Evolutionary conservation across 129 eudicot species (phyloP), one percentile per base, ranked within the genome.

Genomic region (Oenanthe sinensis): DNA sequence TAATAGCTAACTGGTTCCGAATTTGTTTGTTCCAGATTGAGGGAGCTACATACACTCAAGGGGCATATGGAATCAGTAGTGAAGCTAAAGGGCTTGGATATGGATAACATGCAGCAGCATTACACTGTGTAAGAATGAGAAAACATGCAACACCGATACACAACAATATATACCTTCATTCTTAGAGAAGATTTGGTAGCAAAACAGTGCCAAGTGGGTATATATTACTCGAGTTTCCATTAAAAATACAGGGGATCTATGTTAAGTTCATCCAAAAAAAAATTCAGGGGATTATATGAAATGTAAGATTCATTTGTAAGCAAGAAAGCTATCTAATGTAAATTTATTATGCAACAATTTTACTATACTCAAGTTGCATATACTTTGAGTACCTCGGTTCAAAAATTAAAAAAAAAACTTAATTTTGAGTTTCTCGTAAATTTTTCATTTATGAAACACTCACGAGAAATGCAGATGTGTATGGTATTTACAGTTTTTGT

Each of bases 51-150:
- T 49, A 87, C 86, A 2, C 76, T 87, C 4, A 84, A 84, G 72
- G 86, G 88, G 37, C 88, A 84, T 7, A 87, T 84, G 3, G 90
- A 87, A 68, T 87, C 90, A 0, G 90, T 87, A 40, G 88, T 87
- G 72, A 87, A 82, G 88, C 84, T 87, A n/a, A 87, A 67, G 10
- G 72, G 72, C 12, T 12, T 67, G 37, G 72, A 67, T 26, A 67
- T 67, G 0, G 72, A 67, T 33, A 67, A 28, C 72, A 33, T 67
- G 39, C 72, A 67, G 17, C 43, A 30, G 16, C 72, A 67, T 20
- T 67, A 67, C 42, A 67, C 72, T 30, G 72, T 67, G 42, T 67
- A 67, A 67, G 42, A 67, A 30, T 3, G 7, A 67, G 42, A 60
- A 67, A 65, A 8, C 71, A 4, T 63, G 71, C 37, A 26, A 14